phyloP scores from a whole-genome alignment of 345 rosid species.

The Eutrema yunnanense region DNA sequence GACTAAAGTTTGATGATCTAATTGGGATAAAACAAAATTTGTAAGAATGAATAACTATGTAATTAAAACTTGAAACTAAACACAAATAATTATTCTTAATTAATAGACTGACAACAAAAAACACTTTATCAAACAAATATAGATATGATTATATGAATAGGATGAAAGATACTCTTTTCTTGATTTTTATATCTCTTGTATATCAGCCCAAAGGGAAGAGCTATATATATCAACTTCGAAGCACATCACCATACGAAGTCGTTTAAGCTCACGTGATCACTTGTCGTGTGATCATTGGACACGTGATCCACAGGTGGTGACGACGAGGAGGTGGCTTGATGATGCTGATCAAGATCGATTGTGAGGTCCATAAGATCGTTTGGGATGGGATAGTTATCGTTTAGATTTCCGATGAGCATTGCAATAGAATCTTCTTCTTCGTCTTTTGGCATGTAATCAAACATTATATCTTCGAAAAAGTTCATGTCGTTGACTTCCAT shows the following conservation, averaged over 20 bases:
- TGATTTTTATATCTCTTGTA: not conserved
- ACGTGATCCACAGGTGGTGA: not conserved
- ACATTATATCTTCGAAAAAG: not conserved
- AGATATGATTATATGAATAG: not conserved
- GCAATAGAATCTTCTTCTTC: constrained; percentile 54
- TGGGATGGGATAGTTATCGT: constrained; percentile 18
- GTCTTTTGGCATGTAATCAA: constrained; percentile 27
- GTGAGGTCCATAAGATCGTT: constrained; percentile 2
- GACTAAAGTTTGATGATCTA: too few species aligned
- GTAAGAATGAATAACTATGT: not conserved
- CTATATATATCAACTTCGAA: not conserved
- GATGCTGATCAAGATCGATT: constrained; percentile 3
- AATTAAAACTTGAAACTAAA: not conserved
- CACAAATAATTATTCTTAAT: not conserved
- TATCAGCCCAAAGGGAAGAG: not conserved
- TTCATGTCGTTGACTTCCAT: not conserved
- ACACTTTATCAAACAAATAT: not conserved
- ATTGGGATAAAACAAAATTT: too few species aligned
- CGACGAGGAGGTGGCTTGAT: constrained; percentile 6
- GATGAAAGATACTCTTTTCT: not conserved
- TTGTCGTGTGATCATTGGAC: not conserved
- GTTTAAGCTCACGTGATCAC: not conserved
- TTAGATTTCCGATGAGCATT: constrained; percentile 46
- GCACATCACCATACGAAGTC: constrained; percentile 7
- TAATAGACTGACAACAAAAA: not conserved